Conservation (phyloP, 1,284 basidiomycete species). For the Melanopsichium pennsylvanicum region DNA sequence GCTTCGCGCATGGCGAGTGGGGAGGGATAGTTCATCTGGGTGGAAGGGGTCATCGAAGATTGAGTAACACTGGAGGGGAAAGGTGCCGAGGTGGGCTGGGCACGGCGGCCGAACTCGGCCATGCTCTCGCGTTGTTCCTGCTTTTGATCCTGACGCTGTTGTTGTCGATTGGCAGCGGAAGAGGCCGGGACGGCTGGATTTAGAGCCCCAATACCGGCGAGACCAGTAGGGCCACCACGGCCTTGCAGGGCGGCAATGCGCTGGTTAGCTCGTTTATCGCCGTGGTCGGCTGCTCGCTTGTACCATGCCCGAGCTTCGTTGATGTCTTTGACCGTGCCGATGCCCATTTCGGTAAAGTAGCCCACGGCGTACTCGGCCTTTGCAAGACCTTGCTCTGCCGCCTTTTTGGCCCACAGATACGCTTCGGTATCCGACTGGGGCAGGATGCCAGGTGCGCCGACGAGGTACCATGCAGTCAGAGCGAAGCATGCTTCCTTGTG, state of each 20-base stretch:
- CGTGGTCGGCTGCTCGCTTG: slow-evolving; percentile 87
- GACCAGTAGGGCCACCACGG: slow-evolving; percentile 33
- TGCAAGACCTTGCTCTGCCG: slow-evolving; percentile 63
- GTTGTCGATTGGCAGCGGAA: slow-evolving; percentile 27
- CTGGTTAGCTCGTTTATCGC: slow-evolving; percentile 90
- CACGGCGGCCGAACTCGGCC: slow-evolving; percentile 42
- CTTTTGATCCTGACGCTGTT: slow-evolving; percentile 31
- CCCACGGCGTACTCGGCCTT: slow-evolving; percentile 83
- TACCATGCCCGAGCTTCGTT: slow-evolving; percentile 78
- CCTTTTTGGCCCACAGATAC: slow-evolving; percentile 70
- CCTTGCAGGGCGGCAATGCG: slow-evolving; percentile 70
- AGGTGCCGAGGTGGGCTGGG: slow-evolving; percentile 60
- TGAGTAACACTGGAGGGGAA: slow-evolving; percentile 55
- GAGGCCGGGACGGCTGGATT: slow-evolving; percentile 2
- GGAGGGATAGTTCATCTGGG: slow-evolving; percentile 53
- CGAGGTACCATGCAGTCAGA: slow-evolving; percentile 97
- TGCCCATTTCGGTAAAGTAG: slow-evolving; percentile 83
- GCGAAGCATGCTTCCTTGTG: slow-evolving; percentile 98
- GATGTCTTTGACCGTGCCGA: slow-evolving; percentile 67
- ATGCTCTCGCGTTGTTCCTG: slow-evolving; percentile 48
- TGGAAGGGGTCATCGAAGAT: slow-evolving; percentile 43
- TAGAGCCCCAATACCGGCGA: slow-evolving; percentile 25
- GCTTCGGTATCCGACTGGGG: slow-evolving; percentile 98
- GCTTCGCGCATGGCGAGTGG: slow-evolving; percentile 61
- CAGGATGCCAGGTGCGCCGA: slow-evolving; percentile 94